Conservation (phyloP, 129 eudicot species). For the Centella asiatica region DNA sequence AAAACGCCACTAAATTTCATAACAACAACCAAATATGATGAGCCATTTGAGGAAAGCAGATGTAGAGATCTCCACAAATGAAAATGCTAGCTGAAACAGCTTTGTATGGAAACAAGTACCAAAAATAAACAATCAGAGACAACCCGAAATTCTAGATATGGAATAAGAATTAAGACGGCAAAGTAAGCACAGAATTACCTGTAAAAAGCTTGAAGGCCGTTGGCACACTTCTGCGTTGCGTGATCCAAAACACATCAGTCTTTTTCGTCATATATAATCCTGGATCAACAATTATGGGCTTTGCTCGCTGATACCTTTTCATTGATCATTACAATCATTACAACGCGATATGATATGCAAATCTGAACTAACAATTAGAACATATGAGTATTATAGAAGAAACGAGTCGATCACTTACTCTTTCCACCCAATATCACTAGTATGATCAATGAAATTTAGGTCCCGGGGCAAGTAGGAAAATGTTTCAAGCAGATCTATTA, state of each 20-base stretch:
- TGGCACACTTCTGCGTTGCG: slow-evolving; percentile 73
- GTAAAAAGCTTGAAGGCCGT: slow-evolving; percentile 81
- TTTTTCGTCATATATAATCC: slow-evolving; percentile 66
- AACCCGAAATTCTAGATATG: not conserved
- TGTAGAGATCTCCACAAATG: too few relatives aligned
- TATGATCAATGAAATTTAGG: slow-evolving; percentile 21
- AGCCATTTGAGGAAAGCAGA: not conserved
- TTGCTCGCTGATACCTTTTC: slow-evolving; percentile 70
- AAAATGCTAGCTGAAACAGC: not conserved
- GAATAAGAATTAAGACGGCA: not conserved
- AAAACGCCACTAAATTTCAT: not conserved
- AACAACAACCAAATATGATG: not conserved
- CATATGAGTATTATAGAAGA: not conserved
- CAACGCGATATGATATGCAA: not conserved
- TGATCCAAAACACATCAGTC: slow-evolving; percentile 68
- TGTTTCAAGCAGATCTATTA: slow-evolving; percentile 22
- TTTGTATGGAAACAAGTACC: not conserved
- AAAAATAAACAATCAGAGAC: not conserved
- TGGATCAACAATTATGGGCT: slow-evolving; percentile 73
- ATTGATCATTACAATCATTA: slow-evolving; percentile 8
- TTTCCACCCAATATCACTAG: slow-evolving; percentile 35
- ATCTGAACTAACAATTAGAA: not conserved
- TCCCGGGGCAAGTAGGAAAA: slow-evolving; percentile 21
- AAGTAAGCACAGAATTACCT: slow-evolving; percentile 27
- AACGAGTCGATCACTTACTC: slow-evolving; percentile 16